phyloP scores from a whole-genome alignment of 225 moss, liverwort and hornwort genomes.

The Pleurozium schreberi region DNA sequence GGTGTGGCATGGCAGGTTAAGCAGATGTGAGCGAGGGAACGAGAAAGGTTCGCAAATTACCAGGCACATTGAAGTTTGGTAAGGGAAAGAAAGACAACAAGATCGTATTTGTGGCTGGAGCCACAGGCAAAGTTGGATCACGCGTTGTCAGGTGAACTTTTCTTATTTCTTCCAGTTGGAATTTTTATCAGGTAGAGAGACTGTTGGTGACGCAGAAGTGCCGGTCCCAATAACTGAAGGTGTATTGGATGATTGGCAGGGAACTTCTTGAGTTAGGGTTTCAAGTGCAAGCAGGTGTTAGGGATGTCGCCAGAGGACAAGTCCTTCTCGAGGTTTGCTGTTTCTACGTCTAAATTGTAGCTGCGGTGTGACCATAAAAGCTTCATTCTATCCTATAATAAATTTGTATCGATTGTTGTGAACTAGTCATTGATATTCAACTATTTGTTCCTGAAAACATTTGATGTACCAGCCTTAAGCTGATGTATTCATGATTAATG shows the following conservation, averaged over 20 bases:
- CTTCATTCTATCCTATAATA: not conserved
- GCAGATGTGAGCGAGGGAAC: constrained; percentile 15
- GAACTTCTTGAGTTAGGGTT: constrained; percentile 69
- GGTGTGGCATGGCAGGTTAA: not conserved
- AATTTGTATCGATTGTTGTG: not conserved
- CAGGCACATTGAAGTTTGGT: constrained; percentile 9
- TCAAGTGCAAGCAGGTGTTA: constrained; percentile 76
- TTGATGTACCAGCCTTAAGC: not conserved
- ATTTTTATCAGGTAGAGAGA: not conserved
- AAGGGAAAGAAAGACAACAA: constrained; percentile 50
- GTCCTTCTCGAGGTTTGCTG: constrained; percentile 59
- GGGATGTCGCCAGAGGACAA: constrained; percentile 49
- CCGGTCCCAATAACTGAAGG: not conserved
- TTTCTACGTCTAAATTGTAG: not conserved
- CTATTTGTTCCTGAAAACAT: not conserved
- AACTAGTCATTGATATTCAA: not conserved
- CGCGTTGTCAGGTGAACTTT: constrained; percentile 58
- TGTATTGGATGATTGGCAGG: constrained; percentile 19
- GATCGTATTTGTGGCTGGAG: constrained; percentile 75
- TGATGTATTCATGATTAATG: not conserved
- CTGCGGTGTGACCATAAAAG: not conserved
- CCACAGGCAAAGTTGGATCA: constrained; percentile 84
- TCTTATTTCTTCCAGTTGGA: not conserved
- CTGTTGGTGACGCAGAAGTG: not conserved
- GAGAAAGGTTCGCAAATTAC: constrained; percentile 21